phyloP scores from a whole-genome alignment of 495 filamentous ascomycete genomes.

The Durotheca rogersii region DNA sequence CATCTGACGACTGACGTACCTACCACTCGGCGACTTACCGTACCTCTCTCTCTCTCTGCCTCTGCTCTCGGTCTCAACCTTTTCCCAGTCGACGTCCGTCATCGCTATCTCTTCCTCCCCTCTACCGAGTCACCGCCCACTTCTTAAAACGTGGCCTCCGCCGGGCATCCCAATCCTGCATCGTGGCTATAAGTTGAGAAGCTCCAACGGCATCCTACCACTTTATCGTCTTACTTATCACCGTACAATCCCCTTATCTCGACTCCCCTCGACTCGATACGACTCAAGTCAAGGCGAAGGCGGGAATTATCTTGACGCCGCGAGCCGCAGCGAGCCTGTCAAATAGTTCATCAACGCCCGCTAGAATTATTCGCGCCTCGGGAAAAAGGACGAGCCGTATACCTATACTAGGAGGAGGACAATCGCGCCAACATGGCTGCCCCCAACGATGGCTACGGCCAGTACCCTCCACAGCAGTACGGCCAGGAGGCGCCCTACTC shows the following conservation, averaged over 20 bases:
- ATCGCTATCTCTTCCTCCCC: slow-evolving; percentile 5
- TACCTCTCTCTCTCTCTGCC: not conserved
- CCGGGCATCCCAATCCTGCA: slow-evolving; percentile 15
- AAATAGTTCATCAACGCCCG: no score
- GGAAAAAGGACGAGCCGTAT: not conserved
- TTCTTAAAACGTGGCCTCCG: slow-evolving; percentile 28
- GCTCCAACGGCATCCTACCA: not conserved
- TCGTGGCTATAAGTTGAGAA: slow-evolving; percentile 23
- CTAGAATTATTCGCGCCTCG: slow-evolving; percentile 4
- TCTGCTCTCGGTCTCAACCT: slow-evolving; percentile 1
- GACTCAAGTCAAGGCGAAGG: no score
- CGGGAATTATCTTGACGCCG: no score
- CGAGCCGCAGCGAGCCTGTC: no score
- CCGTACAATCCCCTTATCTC: not conserved
- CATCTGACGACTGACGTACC: not conserved
- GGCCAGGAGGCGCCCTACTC: slow-evolving; percentile 46
- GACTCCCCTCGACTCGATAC: not conserved
- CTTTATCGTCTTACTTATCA: no score
- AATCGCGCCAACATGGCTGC: slow-evolving; percentile 51
- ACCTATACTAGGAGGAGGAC: slow-evolving; percentile 5
- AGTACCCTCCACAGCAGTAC: slow-evolving; percentile 66
- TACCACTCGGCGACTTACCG: slow-evolving; percentile 1
- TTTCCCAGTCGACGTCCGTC: slow-evolving; percentile 1
- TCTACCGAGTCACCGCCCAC: not conserved
- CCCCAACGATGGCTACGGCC: slow-evolving; percentile 58